Evolutionary conservation across 208 protist species (phyloP).

Genomic region (Trypanosomatidae sp.): DNA sequence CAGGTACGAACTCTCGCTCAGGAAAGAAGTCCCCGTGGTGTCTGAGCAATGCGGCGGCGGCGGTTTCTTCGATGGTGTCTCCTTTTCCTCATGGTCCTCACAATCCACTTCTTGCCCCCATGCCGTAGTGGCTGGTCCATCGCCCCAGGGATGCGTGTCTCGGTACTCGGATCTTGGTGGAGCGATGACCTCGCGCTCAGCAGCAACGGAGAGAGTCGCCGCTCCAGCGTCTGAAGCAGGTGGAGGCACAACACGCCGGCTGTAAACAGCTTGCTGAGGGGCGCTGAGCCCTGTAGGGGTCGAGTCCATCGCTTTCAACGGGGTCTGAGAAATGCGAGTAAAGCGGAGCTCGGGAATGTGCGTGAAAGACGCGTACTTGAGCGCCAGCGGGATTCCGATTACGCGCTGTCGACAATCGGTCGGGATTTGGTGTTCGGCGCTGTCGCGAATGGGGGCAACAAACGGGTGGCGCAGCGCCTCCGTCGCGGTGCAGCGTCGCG

Average conservation of each 20-base stretch:
- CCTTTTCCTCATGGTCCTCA: slow-evolving; percentile 4
- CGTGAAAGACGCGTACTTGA: slow-evolving; percentile 20
- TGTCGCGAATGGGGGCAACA: slow-evolving; percentile 31
- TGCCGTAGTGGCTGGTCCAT: background rate
- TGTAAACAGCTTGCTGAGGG: background rate
- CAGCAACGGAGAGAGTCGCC: background rate
- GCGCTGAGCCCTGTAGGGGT: background rate
- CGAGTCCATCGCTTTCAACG: background rate
- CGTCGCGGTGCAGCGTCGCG: slow-evolving; percentile 39
- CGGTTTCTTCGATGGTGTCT: background rate
- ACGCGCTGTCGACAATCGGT: background rate
- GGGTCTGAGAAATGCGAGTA: slow-evolving; percentile 16
- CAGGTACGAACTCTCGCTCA: slow-evolving; percentile 28
- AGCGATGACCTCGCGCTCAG: background rate
- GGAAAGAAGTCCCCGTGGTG: slow-evolving; percentile 19
- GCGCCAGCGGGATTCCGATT: slow-evolving; percentile 20
- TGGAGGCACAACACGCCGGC: background rate
- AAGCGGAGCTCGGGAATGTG: slow-evolving; percentile 22
- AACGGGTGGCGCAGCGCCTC: slow-evolving; percentile 62
- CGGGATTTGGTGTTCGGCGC: background rate
- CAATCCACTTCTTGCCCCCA: background rate
- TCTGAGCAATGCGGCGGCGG: slow-evolving; percentile 10
- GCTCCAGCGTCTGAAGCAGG: background rate
- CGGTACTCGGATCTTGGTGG: background rate
- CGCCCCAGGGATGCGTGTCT: background rate